Percentiles rank a stretch among this genome's conserved stretches.
These are phyloP conservation scores for Sporothrix sp. DNA, from an alignment of 2,329 filamentous ascomycete genomes.

Conservation along the genomic window DNA sequence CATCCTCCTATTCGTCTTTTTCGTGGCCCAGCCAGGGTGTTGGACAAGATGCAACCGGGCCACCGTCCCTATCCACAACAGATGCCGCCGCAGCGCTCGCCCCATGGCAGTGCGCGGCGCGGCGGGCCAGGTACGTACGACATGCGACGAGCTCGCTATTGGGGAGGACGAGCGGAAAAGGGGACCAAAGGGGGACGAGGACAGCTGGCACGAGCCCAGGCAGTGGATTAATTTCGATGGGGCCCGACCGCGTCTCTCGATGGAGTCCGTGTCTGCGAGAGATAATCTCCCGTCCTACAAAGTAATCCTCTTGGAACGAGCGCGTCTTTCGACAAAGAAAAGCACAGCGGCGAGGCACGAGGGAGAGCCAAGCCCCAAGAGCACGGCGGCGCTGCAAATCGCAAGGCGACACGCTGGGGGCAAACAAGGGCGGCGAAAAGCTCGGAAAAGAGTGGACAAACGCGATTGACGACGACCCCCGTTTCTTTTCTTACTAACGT, in stretches of 20 bases:
- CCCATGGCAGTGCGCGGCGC: conserved; percentile 36
- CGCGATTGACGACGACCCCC: not conserved
- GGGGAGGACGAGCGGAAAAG: not conserved
- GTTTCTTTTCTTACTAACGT: conserved; percentile 5
- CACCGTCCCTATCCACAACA: conserved; percentile 44
- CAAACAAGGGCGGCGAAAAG: too few species aligned
- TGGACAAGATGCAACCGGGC: conserved; percentile 40
- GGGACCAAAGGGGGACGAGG: not conserved
- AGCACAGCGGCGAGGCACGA: not conserved
- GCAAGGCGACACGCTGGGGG: not conserved
- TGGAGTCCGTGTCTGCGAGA: too few species aligned
- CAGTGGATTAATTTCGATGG: too few species aligned
- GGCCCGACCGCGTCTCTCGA: too few species aligned
- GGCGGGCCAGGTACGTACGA: conserved; percentile 36
- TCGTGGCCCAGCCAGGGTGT: not conserved
- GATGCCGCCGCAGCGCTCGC: conserved; percentile 39
- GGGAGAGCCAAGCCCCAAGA: not conserved
- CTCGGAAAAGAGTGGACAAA: not conserved
- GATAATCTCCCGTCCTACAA: too few species aligned
- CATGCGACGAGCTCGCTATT: not conserved
- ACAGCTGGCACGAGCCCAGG: not conserved
- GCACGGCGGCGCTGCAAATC: not conserved
- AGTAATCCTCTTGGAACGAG: too few species aligned
- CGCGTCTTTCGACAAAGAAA: not conserved
- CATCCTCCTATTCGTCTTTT: too few species aligned